These are phyloP conservation scores for Wickerhamia fluorescens DNA, from an alignment of 805 yeast species.

Conservation along the genomic window DNA sequence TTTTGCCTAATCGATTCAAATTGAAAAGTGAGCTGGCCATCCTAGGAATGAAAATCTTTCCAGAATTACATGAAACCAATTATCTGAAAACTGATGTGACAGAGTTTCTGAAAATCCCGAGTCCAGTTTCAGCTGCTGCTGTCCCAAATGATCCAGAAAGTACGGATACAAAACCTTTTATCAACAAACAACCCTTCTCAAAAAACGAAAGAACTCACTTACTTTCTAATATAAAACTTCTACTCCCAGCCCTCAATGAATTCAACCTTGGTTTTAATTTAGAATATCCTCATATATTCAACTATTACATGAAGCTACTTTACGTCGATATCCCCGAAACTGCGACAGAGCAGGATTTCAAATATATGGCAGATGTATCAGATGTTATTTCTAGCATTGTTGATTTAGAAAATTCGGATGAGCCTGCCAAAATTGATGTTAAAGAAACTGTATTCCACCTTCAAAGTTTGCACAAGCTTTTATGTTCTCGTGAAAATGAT, in stretches of 20 bases:
- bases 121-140: too few relatives aligned
- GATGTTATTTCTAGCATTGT: conserved; percentile 15
- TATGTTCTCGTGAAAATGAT: too few relatives aligned
- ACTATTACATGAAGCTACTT: conserved; percentile 15
- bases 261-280: conserved; percentile 16
- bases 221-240: conserved; percentile 9
- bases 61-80: conserved; percentile 8
- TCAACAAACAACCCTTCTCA: conserved; percentile 9
- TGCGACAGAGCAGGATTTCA: conserved; percentile 12
- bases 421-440: too few relatives aligned
- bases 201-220: conserved; percentile 11
- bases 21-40: conserved; percentile 9
- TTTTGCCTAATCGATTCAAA: conserved; percentile 11
- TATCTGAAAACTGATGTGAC: too few relatives aligned
- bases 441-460: too few relatives aligned
- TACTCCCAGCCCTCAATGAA: conserved; percentile 22
- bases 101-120: too few relatives aligned
- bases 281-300: conserved; percentile 16
- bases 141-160: too few relatives aligned
- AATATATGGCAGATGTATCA: conserved; percentile 15
- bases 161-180: too few relatives aligned
- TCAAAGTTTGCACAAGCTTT: conserved; percentile 2
- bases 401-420: conserved; percentile 22
- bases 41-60: conserved; percentile 11
- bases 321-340: conserved; percentile 14